These are phyloP conservation scores for Taxillus chinensis DNA, from an alignment of 164 flowering plant genomes.

Conservation along the genomic window DNA sequence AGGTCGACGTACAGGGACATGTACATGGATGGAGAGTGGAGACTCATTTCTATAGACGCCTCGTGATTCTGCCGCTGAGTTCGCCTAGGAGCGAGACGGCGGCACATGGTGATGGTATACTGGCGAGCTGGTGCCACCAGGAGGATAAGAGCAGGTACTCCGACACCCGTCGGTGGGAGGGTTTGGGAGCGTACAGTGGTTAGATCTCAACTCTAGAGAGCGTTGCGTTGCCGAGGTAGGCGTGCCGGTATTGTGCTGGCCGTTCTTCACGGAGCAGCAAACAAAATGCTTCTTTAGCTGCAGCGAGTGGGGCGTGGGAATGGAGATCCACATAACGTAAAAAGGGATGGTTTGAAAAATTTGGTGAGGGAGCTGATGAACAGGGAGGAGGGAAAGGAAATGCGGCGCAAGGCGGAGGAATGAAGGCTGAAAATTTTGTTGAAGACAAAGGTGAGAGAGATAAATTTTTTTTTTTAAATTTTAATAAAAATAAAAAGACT, in stretches of 20 bases:
- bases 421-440: no score
- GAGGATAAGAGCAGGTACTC: neutral
- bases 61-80: no score
- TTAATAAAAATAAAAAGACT: no score
- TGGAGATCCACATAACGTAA: neutral
- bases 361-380: neutral
- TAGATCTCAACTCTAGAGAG: neutral
- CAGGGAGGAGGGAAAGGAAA: neutral
- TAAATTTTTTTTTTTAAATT: no score
- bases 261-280: neutral
- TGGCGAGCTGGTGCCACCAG: conserved; percentile 19
- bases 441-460: no score
- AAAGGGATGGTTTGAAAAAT: neutral
- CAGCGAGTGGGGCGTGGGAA: neutral
- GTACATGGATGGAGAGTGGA: no score
- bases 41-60: no score
- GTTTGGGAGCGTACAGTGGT: neutral
- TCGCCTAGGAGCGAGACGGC: no score
- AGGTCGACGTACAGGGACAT: no score
- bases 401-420: neutral
- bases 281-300: neutral
- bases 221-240: neutral
- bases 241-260: neutral
- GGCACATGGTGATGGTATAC: conserved; percentile 10
- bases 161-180: neutral